Base-by-base conservation (phyloP, 495 filamentous ascomycete species). In the Immersiella caudata region DNA sequence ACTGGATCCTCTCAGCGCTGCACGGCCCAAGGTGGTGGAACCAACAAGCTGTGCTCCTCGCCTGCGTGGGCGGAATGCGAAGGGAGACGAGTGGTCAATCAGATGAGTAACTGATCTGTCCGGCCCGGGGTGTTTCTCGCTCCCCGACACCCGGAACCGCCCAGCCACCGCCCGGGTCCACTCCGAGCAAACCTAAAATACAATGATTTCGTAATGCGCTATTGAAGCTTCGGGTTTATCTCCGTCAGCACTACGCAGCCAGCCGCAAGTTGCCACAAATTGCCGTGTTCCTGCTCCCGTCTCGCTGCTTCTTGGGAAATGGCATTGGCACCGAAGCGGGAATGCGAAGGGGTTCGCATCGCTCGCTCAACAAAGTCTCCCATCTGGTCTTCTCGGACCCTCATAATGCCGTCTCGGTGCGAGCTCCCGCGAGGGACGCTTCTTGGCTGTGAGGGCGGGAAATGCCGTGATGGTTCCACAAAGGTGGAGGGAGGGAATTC, bases 111-210 rank as follows among this genome's bases (percentile, higher is more conserved):
- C 22, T 5, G 54, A 27, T 24, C 54, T 18, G 54, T 57, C 26
- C 22, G 54, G 54, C 12, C 54, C 26, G 22, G 54, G 20, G 2
- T 57, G 54, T 57, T 27, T 57, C 21, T 57, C 2, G 40, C 11
- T 46, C 54, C 26, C 54, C 54, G 54, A 57, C 22, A 57, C 54
- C 21, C 54, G 54, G 54, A 24, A 22, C 29, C 29, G 29, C 12
- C 54, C 22, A 57, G n/a, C 54, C 11, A 12, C 11, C 2, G 0
- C 22, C 22, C 6, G 22, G 22, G 9, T 26, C 54, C 22, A 57
- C 22, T 21, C 54, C 40, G 22, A 16, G 54, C 18, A 18, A 46
- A 46, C 40, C 40, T 46, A 46, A 46, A 18, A 12, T 46, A 46
- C 11, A 46, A 46, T 14, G 9, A 46, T 46, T 46, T 46, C 40